These are phyloP conservation scores for Wickerhamomyces chaumierensis DNA, from an alignment of 805 yeast species.

Conservation along the genomic window DNA sequence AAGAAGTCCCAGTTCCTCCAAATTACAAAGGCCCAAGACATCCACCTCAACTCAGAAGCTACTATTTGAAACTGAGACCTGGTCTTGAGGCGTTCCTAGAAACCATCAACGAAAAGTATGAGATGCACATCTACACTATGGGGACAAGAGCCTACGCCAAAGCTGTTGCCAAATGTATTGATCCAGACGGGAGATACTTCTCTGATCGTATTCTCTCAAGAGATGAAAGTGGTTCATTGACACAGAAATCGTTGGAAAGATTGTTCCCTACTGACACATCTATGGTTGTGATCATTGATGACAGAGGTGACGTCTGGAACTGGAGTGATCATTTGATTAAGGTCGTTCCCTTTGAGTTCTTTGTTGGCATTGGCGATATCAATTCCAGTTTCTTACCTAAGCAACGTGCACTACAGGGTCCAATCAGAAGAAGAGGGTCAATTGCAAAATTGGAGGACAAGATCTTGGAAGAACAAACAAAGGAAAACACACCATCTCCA, in stretches of 20 bases:
- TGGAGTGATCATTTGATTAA: conserved; percentile 89
- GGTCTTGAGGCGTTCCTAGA: conserved; percentile 69
- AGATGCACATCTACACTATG: conserved; percentile 95
- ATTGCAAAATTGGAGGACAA: conserved; percentile 45
- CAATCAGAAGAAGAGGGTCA: conserved; percentile 48
- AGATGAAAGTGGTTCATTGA: conserved; percentile 88
- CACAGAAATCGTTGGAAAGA: conserved; percentile 80
- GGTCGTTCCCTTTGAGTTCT: conserved; percentile 91
- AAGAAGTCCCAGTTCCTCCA: conserved; percentile 50
- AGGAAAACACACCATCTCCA: conserved; percentile 9
- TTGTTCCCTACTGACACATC: conserved; percentile 93
- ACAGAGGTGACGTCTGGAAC: conserved; percentile 97
- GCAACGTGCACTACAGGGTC: conserved; percentile 48
- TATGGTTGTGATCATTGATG: conserved; percentile 94
- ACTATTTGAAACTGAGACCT: conserved; percentile 87
- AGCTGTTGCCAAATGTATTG: conserved; percentile 81
- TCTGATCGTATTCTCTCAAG: conserved; percentile 87
- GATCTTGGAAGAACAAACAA: conserved; percentile 22
- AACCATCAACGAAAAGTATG: conserved; percentile 54
- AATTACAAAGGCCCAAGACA: conserved; percentile 51
- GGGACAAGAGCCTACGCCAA: conserved; percentile 91
- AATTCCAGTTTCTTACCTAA: conserved; percentile 87
- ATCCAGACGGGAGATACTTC: conserved; percentile 77
- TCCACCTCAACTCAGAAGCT: conserved; percentile 53
- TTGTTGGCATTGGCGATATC: conserved; percentile 95